Percentiles rank a stretch among this genome's conserved stretches.
phyloP scores from a whole-genome alignment of 2,329 filamentous ascomycete species.

The Mycosphaerella sp. region DNA sequence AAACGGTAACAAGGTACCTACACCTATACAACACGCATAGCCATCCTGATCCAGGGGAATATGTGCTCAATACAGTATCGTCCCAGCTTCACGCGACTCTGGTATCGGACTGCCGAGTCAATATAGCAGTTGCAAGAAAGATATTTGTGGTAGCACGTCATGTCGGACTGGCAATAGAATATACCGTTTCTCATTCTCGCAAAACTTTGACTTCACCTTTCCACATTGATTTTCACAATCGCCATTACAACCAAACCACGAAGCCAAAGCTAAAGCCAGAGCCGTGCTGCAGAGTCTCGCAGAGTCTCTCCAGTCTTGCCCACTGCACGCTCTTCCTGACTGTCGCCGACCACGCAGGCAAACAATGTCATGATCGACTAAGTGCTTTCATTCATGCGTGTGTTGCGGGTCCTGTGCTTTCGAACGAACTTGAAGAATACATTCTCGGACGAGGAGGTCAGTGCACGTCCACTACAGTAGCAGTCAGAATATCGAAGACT shows the following conservation, averaged over 20 bases:
- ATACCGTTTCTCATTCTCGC: too few relatives aligned
- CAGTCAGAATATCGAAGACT: background rate
- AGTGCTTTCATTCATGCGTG: too few relatives aligned
- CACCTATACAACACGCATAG: background rate
- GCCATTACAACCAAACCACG: too few relatives aligned
- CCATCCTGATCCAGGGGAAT: background rate
- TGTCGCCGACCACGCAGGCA: background rate
- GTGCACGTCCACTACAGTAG: background rate
- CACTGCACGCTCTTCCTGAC: background rate
- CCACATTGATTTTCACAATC: background rate
- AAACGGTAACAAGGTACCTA: too few relatives aligned
- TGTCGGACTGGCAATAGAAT: too few relatives aligned
- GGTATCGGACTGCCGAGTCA: background rate
- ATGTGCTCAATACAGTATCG: background rate
- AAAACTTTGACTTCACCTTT: background rate
- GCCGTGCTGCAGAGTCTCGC: background rate
- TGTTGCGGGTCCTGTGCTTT: too few relatives aligned
- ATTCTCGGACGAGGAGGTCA: too few relatives aligned
- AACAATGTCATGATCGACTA: too few relatives aligned
- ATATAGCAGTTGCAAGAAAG: background rate
- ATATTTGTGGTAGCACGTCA: background rate
- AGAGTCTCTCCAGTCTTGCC: background rate
- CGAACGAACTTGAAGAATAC: too few relatives aligned
- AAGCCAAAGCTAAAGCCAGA: background rate
- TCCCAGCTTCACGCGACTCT: background rate